Evolutionary conservation across 179 eudicot species (phyloP), one percentile per base, ranked within the genome.

Genomic region (Spergularia azorica): DNA sequence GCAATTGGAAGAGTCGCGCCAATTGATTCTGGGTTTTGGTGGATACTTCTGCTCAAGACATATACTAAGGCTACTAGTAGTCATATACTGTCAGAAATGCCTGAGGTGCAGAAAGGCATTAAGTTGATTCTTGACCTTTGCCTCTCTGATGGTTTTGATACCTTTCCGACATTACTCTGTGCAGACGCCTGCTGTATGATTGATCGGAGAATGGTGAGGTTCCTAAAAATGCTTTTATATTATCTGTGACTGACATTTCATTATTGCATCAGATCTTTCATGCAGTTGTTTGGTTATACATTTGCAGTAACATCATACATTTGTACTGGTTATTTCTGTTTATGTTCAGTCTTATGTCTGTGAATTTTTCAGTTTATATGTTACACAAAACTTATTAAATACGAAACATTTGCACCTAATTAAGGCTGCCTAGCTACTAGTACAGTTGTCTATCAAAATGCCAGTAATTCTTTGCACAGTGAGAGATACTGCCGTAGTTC

Each of bases 1-100:
- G 97, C 97, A 60, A 92, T 92, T 18, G 97, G 97, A 79, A 86
- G 97, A 85, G 98, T 93, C 70, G 98, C 97, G 39, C 98, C 98
- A 38, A 83, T 93, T 63, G 98, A 93, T 73, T 92, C 97, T 52
- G 97, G 98, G 15, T 93, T 93, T 71, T 93, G 98, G 98, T 93
- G 98, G 98, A 93, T 93, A 41, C 90, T 93, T 62, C 79, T 93
- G 76, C 90, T 93, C 17, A 87, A 97, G 0, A 95, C 98, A 0
- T 93, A 93, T 74, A 92, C 98, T 9, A 93, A 92, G 79, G 81
- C 90, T 13, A 92, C 98, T 5, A 97, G 92, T 59, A 97, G 92
- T 77, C 36, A 87, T 63, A 82, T 95, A 11, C 84, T 93, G 81
- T 90, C 98, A 50, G 98, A 94, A 66, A 74, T 72, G 90, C 93